Percentiles rank a stretch among this genome's conserved stretches.
Conservation (phyloP, 495 filamentous ascomycete genomes). For the Podospora conica region DNA sequence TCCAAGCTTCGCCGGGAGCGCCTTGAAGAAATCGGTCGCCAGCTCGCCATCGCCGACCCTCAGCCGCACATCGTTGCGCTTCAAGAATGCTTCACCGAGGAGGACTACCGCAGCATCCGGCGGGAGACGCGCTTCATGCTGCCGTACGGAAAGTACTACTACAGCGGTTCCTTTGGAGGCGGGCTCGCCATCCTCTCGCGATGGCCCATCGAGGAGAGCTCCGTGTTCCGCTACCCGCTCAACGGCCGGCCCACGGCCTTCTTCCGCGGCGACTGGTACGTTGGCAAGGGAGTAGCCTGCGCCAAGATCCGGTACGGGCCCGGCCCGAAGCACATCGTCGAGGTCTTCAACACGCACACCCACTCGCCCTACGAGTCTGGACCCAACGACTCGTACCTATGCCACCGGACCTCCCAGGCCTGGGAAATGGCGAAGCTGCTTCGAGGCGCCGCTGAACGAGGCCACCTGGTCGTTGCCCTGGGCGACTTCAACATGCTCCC, state of each 20-base stretch:
- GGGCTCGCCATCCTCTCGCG: slow-evolving; percentile 87
- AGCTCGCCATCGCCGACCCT: slow-evolving; percentile 59
- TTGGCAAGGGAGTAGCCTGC: slow-evolving; percentile 89
- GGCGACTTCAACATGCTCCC: slow-evolving; percentile 97
- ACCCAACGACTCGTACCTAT: slow-evolving; percentile 75
- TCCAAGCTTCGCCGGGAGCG: slow-evolving; percentile 73
- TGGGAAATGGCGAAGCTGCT: slow-evolving; percentile 95
- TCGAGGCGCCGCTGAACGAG: slow-evolving; percentile 74
- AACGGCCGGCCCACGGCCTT: slow-evolving; percentile 93
- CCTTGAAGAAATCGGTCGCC: slow-evolving; percentile 73
- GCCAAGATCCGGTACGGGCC: slow-evolving; percentile 72
- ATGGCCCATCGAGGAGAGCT: slow-evolving; percentile 94
- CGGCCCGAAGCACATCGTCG: slow-evolving; percentile 59
- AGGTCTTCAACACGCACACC: slow-evolving; percentile 93
- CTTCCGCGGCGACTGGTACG: slow-evolving; percentile 89
- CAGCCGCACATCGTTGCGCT: slow-evolving; percentile 81
- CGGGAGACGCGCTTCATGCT: slow-evolving; percentile 65
- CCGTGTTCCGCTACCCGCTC: slow-evolving; percentile 79
- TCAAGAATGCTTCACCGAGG: slow-evolving; percentile 92
- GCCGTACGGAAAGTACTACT: slow-evolving; percentile 94
- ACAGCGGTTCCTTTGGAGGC: slow-evolving; percentile 79
- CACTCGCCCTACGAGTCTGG: slow-evolving; percentile 79
- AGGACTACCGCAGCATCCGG: slow-evolving; percentile 82
- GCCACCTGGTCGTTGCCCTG: slow-evolving; percentile 75
- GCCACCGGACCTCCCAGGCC: slow-evolving; percentile 88